Evolutionary conservation across 768 basidiomycete species (phyloP).

Genomic region (Amanita thiersii): DNA sequence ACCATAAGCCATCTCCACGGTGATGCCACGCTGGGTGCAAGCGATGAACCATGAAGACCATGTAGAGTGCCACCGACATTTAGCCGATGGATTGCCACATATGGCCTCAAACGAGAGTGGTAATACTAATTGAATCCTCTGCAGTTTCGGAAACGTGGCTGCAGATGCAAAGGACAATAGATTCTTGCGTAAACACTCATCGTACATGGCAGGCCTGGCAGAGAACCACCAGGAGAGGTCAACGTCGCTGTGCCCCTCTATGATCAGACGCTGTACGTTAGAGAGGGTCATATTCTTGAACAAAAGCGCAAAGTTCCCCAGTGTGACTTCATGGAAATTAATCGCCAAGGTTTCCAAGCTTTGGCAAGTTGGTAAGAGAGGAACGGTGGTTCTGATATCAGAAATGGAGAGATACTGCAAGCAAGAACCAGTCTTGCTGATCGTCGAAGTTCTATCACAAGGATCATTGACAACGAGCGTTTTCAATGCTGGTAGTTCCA

Average conservation of each 20-base stretch:
- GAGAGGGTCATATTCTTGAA: constrained; percentile 2
- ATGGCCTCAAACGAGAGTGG: constrained; percentile 4
- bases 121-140: constrained; percentile 1
- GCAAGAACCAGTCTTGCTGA: neutral
- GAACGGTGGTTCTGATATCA: neutral
- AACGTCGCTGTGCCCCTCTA: constrained; percentile 6
- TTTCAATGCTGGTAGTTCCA: constrained; percentile 11
- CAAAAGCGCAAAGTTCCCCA: neutral
- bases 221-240: constrained; percentile 6
- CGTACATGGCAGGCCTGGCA: neutral
- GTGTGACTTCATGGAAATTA: constrained; percentile 7
- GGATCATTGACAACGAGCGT: neutral
- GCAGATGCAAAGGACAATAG: constrained; percentile 2
- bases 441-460: constrained; percentile 4
- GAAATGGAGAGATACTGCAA: constrained; percentile 11
- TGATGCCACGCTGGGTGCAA: constrained; percentile 4
- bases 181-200: constrained; percentile 1
- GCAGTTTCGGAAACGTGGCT: constrained; percentile 4
- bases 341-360: constrained; percentile 12
- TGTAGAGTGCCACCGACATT: neutral
- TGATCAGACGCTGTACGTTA: constrained; percentile 2
- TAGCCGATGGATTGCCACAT: neutral
- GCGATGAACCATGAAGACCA: constrained; percentile 5
- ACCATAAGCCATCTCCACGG: constrained; percentile 3
- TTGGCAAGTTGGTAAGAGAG: constrained; percentile 8